Evolutionary conservation across 2,329 filamentous ascomycete species (phyloP).

Genomic region (Colletotrichum gigasporum): DNA sequence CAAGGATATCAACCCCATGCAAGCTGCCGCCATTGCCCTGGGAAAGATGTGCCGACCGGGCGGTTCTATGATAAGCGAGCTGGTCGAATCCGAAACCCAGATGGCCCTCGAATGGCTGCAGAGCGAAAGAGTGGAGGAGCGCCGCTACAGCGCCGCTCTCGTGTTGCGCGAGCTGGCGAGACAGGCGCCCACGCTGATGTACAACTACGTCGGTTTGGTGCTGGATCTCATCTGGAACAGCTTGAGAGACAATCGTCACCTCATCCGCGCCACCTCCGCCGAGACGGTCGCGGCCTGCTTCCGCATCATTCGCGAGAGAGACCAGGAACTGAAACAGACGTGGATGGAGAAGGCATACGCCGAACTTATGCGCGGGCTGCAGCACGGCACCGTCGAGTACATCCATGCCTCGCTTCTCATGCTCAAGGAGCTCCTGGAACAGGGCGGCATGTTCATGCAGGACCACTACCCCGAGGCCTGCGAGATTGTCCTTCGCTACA

Average conservation of each 20-base stretch:
- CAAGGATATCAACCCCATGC: constrained; percentile 91
- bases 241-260: constrained; percentile 85
- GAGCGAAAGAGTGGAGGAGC: constrained; percentile 91
- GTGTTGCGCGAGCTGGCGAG: constrained; percentile 90
- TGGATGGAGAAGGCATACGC: constrained; percentile 94
- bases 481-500: constrained; percentile 90
- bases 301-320: constrained; percentile 92
- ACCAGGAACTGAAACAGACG: constrained; percentile 83
- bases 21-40: constrained; percentile 86
- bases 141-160: constrained; percentile 91
- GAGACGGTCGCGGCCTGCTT: constrained; percentile 96
- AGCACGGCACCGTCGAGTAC: constrained; percentile 82
- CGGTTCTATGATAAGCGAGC: constrained; percentile 90
- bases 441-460: constrained; percentile 99
- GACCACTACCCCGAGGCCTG: constrained; percentile 91
- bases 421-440: constrained; percentile 89
- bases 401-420: constrained; percentile 95
- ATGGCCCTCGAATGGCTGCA: constrained; percentile 97
- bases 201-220: constrained; percentile 92
- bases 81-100: constrained; percentile 97
- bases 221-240: constrained; percentile 98
- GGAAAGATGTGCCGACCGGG: constrained; percentile 92
- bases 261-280: constrained; percentile 91
- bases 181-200: constrained; percentile 94
- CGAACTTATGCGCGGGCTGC: constrained; percentile 83